Percentiles rank a stretch among this genome's conserved stretches.
These are phyloP conservation scores for Quambalaria eucalypti DNA, from an alignment of 1,284 basidiomycete species.

Conservation along the genomic window DNA sequence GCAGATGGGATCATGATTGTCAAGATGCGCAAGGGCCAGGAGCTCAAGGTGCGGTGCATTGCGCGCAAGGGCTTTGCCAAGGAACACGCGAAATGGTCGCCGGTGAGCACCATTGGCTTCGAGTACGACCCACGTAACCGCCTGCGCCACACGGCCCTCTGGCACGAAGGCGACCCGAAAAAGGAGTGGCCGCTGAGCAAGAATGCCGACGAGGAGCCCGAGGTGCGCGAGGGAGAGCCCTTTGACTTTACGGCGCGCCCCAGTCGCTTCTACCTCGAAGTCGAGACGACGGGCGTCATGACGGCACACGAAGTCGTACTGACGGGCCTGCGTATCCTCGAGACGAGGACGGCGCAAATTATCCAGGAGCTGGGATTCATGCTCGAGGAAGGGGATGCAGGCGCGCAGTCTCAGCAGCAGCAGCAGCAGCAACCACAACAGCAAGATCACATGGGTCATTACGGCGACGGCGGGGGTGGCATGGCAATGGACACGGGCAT, in stretches of 20 bases:
- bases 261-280: conserved; percentile 43
- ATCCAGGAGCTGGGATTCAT: conserved; percentile 42
- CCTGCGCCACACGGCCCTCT: conserved; percentile 86
- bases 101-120: conserved; percentile 85
- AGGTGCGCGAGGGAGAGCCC: conserved; percentile 27
- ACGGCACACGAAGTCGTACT: conserved; percentile 42
- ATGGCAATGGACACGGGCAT: too few species aligned
- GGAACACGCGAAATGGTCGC: conserved; percentile 98
- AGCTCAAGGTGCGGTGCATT: conserved; percentile 73
- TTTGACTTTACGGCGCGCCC: conserved; percentile 40
- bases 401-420: too few species aligned
- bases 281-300: conserved; percentile 40
- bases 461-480: too few species aligned
- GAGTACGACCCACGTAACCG: conserved; percentile 99
- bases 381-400: too few species aligned
- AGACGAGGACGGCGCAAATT: conserved; percentile 40
- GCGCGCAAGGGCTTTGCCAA: conserved; percentile 96
- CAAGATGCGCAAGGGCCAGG: conserved; percentile 88
- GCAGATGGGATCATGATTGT: conserved; percentile 62
- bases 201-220: conserved; percentile 34
- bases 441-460: too few species aligned
- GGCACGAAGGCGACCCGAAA: conserved; percentile 62
- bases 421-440: too few species aligned
- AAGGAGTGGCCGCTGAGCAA: conserved; percentile 41
- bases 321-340: conserved; percentile 36